Conservation (phyloP, 495 filamentous ascomycete species). For the Hapsidospora chrysogenum region DNA sequence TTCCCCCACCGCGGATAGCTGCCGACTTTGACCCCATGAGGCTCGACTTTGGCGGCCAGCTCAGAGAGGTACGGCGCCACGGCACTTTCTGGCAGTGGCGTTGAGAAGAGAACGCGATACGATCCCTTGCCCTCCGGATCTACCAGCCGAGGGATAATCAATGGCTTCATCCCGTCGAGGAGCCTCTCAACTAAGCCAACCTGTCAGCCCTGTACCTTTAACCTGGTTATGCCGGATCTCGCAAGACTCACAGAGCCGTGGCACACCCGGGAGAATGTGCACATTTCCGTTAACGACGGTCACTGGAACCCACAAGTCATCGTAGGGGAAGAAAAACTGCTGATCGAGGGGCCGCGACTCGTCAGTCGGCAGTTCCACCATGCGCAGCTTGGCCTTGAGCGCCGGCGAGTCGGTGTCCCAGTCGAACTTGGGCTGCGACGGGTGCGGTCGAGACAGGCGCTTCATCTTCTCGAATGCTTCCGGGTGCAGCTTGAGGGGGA, state of each 20-base stretch:
- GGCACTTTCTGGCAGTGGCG: constrained; percentile 69
- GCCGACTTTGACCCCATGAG: constrained; percentile 77
- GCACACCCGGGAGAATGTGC: constrained; percentile 84
- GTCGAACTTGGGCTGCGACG: constrained; percentile 57
- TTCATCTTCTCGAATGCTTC: constrained; percentile 70
- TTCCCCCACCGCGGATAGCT: constrained; percentile 91
- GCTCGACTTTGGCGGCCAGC: constrained; percentile 51
- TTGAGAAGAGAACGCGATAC: constrained; percentile 63
- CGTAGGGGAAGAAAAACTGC: constrained; percentile 60
- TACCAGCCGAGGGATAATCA: constrained; percentile 46
- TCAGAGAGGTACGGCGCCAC: constrained; percentile 71
- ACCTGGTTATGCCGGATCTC: neutral
- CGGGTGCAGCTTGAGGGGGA: constrained; percentile 60
- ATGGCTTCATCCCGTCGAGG: constrained; percentile 57
- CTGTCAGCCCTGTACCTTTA: neutral
- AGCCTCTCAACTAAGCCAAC: constrained; percentile 40
- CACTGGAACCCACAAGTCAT: constrained; percentile 82
- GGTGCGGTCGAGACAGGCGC: constrained; percentile 52
- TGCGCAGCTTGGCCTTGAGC: constrained; percentile 66
- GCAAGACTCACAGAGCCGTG: constrained; percentile 42
- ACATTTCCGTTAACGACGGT: constrained; percentile 79
- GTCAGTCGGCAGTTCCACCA: constrained; percentile 77
- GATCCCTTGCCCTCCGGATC: constrained; percentile 71
- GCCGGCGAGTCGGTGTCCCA: constrained; percentile 71
- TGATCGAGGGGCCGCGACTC: constrained; percentile 35